These are phyloP conservation scores for Entomortierella chlamydospora DNA, from an alignment of 192 early-diverging fungal species.

Conservation along the genomic window DNA sequence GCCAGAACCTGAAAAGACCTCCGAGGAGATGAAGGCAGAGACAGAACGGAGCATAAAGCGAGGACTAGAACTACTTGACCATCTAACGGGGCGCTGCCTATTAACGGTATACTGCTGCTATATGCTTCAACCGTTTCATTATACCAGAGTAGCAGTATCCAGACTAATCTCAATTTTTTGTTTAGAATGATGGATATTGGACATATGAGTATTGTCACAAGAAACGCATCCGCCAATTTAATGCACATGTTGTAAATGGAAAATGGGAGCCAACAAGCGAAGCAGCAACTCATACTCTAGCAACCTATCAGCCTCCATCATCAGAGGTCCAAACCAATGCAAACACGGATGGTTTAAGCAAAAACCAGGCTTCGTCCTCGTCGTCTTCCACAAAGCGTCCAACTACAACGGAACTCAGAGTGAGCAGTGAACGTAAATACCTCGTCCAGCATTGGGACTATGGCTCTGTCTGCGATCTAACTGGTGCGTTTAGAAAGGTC, in stretches of 20 bases:
- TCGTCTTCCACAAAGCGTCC: slow-evolving; percentile 6
- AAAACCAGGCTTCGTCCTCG: neutral
- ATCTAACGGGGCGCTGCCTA: slow-evolving; percentile 63
- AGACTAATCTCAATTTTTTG: too few relatives aligned
- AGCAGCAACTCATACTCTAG: slow-evolving; percentile 20
- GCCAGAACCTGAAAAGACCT: slow-evolving; percentile 15
- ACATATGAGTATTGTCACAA: slow-evolving; percentile 90
- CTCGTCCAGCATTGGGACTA: slow-evolving; percentile 78
- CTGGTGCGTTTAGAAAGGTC: slow-evolving; percentile 71
- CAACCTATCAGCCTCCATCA: slow-evolving; percentile 34
- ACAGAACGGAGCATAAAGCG: slow-evolving; percentile 55
- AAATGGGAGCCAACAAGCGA: slow-evolving; percentile 52
- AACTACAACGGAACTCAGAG: slow-evolving; percentile 48
- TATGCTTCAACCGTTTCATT: too few relatives aligned
- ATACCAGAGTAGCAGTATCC: too few relatives aligned
- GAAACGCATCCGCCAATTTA: slow-evolving; percentile 28
- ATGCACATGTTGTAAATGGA: slow-evolving; percentile 52
- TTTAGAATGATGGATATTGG: slow-evolving; percentile 70
- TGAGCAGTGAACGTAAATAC: slow-evolving; percentile 64
- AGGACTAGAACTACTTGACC: slow-evolving; percentile 69
- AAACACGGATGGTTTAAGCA: too few relatives aligned
- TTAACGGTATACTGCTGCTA: slow-evolving; percentile 40
- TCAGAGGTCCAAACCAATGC: slow-evolving; percentile 16
- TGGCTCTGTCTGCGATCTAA: slow-evolving; percentile 83
- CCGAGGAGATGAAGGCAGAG: slow-evolving; percentile 49